Evolutionary conservation across 2,329 filamentous ascomycete genomes (phyloP).

Genomic region (Pestalotiopsis sp.): DNA sequence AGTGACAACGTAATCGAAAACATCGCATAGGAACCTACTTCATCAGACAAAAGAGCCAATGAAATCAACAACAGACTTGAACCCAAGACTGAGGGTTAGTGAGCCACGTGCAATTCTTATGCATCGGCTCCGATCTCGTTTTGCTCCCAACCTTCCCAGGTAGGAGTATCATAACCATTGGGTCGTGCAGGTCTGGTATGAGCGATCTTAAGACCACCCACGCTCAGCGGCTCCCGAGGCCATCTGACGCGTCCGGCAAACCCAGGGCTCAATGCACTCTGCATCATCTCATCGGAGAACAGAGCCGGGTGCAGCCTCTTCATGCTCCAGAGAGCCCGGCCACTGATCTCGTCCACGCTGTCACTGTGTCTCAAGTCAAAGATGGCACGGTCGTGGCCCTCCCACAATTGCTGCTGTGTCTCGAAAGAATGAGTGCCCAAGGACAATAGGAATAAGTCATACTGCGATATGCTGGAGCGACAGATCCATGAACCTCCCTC

Average conservation of each 20-base stretch:
- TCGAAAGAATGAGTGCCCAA: constrained; percentile 49
- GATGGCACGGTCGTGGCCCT: constrained; percentile 52
- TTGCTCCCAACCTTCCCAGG: constrained; percentile 56
- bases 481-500: constrained; percentile 36
- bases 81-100: neutral
- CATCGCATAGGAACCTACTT: neutral
- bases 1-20: neutral
- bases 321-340: constrained; percentile 55
- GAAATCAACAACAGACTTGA: neutral
- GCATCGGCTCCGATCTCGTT: constrained; percentile 37
- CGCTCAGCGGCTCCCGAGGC: constrained; percentile 47
- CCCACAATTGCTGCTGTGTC: constrained; percentile 49
- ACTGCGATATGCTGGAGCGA: constrained; percentile 37
- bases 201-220: constrained; percentile 47
- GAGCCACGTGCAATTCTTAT: neutral
- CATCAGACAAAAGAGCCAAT: neutral
- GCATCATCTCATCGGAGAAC: constrained; percentile 31
- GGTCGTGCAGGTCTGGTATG: constrained; percentile 45
- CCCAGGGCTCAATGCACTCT: constrained; percentile 31
- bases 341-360: constrained; percentile 61
- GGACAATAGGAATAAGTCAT: constrained; percentile 37
- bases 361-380: constrained; percentile 58
- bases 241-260: constrained; percentile 43
- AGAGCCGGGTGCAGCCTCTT: constrained; percentile 38
- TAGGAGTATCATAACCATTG: constrained; percentile 60